Conservation (phyloP, 345 rosid species). For the Mallotus nudiflorus region DNA sequence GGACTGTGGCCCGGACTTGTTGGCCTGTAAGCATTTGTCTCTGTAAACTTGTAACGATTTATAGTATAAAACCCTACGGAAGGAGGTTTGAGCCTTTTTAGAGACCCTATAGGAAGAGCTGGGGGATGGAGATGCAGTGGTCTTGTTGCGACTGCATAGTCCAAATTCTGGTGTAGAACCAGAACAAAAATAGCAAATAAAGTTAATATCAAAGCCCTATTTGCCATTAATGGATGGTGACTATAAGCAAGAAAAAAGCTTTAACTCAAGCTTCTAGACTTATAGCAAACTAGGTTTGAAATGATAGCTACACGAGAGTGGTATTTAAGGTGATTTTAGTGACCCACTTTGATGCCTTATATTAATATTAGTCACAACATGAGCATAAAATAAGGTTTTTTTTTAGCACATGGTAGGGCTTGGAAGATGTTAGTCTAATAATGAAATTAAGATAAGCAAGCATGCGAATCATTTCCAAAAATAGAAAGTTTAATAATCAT, state of each 20-base stretch:
- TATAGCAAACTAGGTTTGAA: background rate
- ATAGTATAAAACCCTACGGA: background rate
- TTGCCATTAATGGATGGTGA: conserved; percentile 22
- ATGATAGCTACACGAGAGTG: background rate
- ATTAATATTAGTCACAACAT: too few relatives aligned
- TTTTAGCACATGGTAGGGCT: conserved; percentile 31
- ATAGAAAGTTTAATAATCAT: conserved; percentile 16
- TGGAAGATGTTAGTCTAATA: conserved; percentile 8
- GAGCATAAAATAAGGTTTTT: too few relatives aligned
- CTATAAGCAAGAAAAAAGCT: too few relatives aligned
- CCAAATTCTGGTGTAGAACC: conserved; percentile 22
- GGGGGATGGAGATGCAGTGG: conserved; percentile 26
- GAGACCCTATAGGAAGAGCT: background rate
- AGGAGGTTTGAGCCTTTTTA: too few relatives aligned
- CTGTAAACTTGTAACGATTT: conserved; percentile 31
- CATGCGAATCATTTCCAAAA: conserved; percentile 40
- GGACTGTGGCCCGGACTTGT: conserved; percentile 55
- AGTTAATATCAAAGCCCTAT: conserved; percentile 11
- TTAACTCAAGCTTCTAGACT: too few relatives aligned
- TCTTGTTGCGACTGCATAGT: conserved; percentile 26
- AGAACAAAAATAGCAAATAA: conserved; percentile 21
- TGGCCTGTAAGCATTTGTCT: conserved; percentile 38
- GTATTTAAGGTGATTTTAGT: conserved; percentile 29
- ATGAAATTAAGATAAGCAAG: too few relatives aligned
- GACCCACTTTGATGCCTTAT: background rate